phyloP scores from a whole-genome alignment of 2,329 filamentous ascomycete genomes.

The Penicillium sp. region DNA sequence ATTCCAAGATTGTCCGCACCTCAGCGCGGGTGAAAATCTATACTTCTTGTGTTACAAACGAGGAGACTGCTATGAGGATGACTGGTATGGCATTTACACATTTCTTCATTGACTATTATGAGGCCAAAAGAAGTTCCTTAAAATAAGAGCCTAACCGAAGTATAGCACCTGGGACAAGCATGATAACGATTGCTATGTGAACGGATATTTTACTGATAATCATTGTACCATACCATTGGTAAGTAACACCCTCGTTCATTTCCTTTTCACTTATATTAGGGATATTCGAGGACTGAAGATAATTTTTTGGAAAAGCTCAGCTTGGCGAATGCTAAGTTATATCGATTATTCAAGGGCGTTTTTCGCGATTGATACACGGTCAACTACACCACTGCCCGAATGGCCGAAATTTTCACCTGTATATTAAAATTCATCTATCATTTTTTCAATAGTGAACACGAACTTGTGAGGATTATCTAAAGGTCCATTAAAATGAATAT shows the following conservation, averaged over 20 bases:
- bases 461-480: no score
- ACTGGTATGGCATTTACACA: constrained; percentile 4
- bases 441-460: no score
- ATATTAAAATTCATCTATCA: no score
- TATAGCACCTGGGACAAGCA: background rate
- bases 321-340: constrained; percentile 1
- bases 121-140: background rate
- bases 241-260: background rate
- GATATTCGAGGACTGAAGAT: background rate
- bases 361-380: background rate
- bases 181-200: background rate
- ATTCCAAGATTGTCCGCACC: background rate
- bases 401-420: no score
- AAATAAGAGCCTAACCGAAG: background rate
- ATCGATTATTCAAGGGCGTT: background rate
- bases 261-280: background rate
- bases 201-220: constrained; percentile 3
- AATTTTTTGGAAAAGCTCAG: background rate
- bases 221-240: constrained; percentile 8
- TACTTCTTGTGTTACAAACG: background rate
- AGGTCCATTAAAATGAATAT: no score
- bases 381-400: no score
- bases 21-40: background rate
- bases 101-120: background rate
- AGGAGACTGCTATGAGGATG: constrained; percentile 2